Evolutionary conservation across 2,329 filamentous ascomycete species (phyloP), one percentile per base, ranked within the genome.

Genomic region (Monilinia fructigena): DNA sequence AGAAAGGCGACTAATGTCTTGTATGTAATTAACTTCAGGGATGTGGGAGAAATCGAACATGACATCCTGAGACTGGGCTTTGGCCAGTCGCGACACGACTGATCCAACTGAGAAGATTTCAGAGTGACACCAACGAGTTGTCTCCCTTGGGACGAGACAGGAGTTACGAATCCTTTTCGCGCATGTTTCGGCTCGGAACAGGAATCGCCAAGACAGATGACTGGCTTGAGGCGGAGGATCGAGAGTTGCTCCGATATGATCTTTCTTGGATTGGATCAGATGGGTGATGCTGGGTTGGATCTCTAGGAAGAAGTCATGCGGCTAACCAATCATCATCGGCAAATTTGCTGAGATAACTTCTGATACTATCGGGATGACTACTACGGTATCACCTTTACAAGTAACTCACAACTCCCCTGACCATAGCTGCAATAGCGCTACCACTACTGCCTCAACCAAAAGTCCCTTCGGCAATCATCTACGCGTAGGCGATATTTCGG

Each of bases 261-360:
- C 90, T 69, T 75, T 80, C 60, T 78, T 74, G 35, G 74, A 70
- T 20, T 77, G 74, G 55, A n/a, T n/a, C n/a, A n/a, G 68, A 76
- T 79, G 76, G 70, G 76, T 73, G 69, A 78, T 70, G 74, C 75
- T 67, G 76, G 77, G 31, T 74, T 77, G 55, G 78, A 81, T 64
- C 60, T 76, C 82, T 68, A 50, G 91, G 86, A 35, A 98, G 85
- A 31, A 99, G 77, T 94, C 90, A 80, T 99, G 95, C 95, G 16
- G 93, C 93, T 66, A 99, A 88, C 96, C 95, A 99, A 82, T 98
- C 95, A 76, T 99, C 96, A 77, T 99, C 95, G 71, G 93, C 93
- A 77, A 99, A 99, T 85, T 99, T 99, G 81, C 90, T 94, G 35
- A 99, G 87, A 78, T 99, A 99, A 79, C 92, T 97, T 75, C 95